Base-by-base conservation (phyloP, 208 protist genomes). In the Crithidia acanthocephali region DNA sequence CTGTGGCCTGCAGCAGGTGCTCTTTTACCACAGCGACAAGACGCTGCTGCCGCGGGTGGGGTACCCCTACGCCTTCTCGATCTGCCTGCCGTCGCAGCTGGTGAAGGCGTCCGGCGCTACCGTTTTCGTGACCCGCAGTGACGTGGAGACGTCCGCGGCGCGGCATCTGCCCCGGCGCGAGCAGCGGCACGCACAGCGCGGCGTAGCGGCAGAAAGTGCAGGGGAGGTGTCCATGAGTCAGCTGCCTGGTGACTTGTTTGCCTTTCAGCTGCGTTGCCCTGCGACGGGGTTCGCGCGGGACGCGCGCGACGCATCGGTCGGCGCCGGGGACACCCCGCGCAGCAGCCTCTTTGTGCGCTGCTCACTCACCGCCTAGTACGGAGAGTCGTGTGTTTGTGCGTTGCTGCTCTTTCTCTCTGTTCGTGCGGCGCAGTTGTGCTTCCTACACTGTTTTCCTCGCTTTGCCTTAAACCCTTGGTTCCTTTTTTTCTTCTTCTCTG, bases 21-120 rank as follows among this genome's bases (percentile, higher is more conserved):
- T 79, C 25, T 85, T 78, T 37, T 69, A 78, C 37, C 59, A 72
- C 60, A 72, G 57, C 45, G 67, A 77, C 58, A 82, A 79, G 67
- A 70, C 72, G 22, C 58, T 82, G 51, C 72, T 61, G 18, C 77
- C 76, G 2, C 42, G 70, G 15, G 68, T 66, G 13, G 76, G 76
- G 42, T 81, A 76, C 48, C 76, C 76, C 10, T 81, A 55, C 48
- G 48, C 50, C 2, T 81, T 81, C 40, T 69, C 63, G 6, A 40
- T 74, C 16, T 68, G 68, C 22, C 51, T 84, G 45, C 74, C 79
- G 6, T 65, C 65, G 9, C 60, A 69, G 23, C 59, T 69, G 37
- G 50, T 72, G 42, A 64, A 51, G 48, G 61, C 68, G 18, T 59
- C 53, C 9, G 45, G 53, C 2, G 60, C 16, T 5, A 25, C 52